Base-by-base conservation (phyloP, 192 early-diverging fungal genomes). In the Entomortierella parvispora region DNA sequence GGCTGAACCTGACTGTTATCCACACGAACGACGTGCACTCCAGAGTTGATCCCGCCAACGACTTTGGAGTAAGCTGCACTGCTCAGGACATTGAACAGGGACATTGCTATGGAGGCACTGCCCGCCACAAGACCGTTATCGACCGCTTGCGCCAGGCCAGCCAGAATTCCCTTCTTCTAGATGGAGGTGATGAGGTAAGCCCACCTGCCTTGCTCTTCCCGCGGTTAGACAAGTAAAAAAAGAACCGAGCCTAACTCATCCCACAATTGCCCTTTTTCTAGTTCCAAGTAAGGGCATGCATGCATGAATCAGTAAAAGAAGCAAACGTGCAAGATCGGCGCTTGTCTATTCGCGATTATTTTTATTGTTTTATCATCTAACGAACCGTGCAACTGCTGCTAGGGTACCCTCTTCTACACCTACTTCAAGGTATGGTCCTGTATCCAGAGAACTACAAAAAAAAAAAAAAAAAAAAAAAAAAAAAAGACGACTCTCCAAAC, bases 151-250 rank as follows among this genome's bases (percentile, higher is more conserved):
- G 91, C 18, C 68, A 65, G 29, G 69, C 81, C 17, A 84, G 70
- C 69, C 57, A 81, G 26, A 70, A 90, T 59, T 71, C 80, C 3
- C 60, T 93, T 28, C 79, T 95, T 18, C 65, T 95, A 40, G 90
- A 94, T 69, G 92, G 87, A n/a, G 93, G 91, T 26, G 93, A 94
- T 71, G 84, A 92, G 59, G 71, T 76, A 61, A 12, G 8, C 40
- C 7, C 1, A 18, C 42, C 8, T 11, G 26, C 29, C 46, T 62
- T 26, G 32, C 14, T 44, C 20, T 45, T 28, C 20, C 32, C 8
- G 4, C n/a, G 15, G n/a, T n/a, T n/a, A n/a, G n/a, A n/a, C n/a
- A n/a, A n/a, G n/a, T n/a, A n/a, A n/a, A n/a, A n/a, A n/a, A n/a
- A n/a, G n/a, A n/a, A n/a, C n/a, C n/a, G n/a, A n/a, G n/a, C n/a